Percentiles rank a stretch among this genome's conserved stretches.
Conservation (phyloP, 2,329 filamentous ascomycete genomes). For the Verticillium tricorpus region DNA sequence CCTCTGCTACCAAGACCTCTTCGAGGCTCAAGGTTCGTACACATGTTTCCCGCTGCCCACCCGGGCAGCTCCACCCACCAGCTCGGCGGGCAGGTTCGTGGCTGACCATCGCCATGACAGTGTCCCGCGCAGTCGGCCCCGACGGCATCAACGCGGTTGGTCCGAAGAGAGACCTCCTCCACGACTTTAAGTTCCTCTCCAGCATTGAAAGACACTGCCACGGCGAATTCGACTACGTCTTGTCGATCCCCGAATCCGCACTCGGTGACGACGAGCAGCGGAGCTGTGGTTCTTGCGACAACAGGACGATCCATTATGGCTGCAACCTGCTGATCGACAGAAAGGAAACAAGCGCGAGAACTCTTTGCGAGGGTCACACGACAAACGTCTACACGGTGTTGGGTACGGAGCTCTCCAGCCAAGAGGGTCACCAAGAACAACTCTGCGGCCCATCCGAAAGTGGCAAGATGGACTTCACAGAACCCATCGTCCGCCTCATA, state of each 20-base stretch:
- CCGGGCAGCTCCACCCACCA: background rate
- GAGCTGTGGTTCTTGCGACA: background rate
- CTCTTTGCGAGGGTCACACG: conserved; percentile 14
- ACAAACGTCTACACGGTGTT: conserved; percentile 42
- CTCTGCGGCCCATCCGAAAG: background rate
- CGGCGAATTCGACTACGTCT: conserved; percentile 47
- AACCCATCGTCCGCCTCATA: conserved; percentile 3
- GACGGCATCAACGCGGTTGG: background rate
- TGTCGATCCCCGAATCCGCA: conserved; percentile 25
- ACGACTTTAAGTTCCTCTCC: background rate
- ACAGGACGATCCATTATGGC: conserved; percentile 37
- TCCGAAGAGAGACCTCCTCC: background rate
- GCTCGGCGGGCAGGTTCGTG: background rate
- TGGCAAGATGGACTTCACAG: conserved; percentile 7
- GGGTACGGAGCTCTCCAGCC: conserved; percentile 35
- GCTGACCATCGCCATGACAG: conserved; percentile 4
- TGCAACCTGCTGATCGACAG: conserved; percentile 46
- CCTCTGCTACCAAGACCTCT: background rate
- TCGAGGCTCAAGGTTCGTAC: conserved; percentile 7
- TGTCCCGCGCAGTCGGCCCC: conserved; percentile 1
- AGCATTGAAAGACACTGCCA: conserved; percentile 35
- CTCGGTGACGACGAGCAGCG: conserved; percentile 10
- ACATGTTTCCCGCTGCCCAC: background rate
- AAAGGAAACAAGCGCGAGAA: conserved; percentile 10
- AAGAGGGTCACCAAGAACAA: background rate